phyloP scores from a whole-genome alignment of 164 flowering plant genomes.

The Annona squamosa region DNA sequence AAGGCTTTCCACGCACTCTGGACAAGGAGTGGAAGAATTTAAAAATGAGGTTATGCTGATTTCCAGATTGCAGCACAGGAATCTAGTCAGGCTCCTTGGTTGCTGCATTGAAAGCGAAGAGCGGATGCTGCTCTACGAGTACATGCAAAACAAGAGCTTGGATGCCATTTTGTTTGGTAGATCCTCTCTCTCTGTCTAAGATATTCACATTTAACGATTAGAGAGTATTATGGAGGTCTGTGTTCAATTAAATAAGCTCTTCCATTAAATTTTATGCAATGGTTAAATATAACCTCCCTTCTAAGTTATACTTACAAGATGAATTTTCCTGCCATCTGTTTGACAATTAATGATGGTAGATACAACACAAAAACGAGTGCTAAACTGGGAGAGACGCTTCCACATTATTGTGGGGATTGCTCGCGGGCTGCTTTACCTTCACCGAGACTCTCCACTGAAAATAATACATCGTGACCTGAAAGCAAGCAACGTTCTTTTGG shows the following conservation, averaged over 20 bases:
- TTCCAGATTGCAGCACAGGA: constrained; percentile 38
- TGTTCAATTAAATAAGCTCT: no score
- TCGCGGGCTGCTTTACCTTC: constrained; percentile 56
- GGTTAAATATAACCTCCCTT: no score
- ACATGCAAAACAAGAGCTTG: constrained; percentile 30
- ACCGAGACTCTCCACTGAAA: constrained; percentile 41
- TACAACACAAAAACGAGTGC: neutral
- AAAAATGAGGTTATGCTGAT: constrained; percentile 29
- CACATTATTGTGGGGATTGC: constrained; percentile 36
- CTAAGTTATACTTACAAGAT: no score
- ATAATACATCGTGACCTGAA: constrained; percentile 59
- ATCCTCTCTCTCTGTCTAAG: neutral
- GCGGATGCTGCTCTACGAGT: constrained; percentile 37
- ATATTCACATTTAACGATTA: neutral
- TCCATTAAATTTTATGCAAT: no score
- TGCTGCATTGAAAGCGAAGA: constrained; percentile 32
- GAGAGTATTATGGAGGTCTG: neutral
- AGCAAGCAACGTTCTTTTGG: constrained; percentile 49
- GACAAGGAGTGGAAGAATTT: constrained; percentile 35
- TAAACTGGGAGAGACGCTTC: constrained; percentile 27
- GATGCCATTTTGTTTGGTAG: constrained; percentile 26
- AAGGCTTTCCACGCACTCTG: constrained; percentile 29
- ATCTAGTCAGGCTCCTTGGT: constrained; percentile 36
- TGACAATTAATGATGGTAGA: constrained; percentile 17
- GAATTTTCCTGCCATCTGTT: no score